These are phyloP conservation scores for Polygonum maritimum DNA, from an alignment of 148 eudicot species.

Conservation along the genomic window DNA sequence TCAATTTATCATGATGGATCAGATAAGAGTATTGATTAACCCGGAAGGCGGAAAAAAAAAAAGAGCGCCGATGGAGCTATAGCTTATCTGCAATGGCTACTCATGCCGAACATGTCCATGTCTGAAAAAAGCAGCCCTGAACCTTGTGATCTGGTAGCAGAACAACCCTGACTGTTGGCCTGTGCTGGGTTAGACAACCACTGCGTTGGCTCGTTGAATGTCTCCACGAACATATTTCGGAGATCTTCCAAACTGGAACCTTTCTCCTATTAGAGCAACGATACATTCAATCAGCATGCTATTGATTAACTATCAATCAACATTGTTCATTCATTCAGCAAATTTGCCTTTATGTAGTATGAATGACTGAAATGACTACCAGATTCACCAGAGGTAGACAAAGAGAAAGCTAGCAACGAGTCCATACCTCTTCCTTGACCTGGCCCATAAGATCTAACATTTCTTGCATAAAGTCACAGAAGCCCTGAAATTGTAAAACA, in stretches of 20 bases:
- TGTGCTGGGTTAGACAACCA: slow-evolving; percentile 16
- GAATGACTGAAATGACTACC: too few species aligned
- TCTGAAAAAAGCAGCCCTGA: slow-evolving; percentile 1
- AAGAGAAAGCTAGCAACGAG: too few species aligned
- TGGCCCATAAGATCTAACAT: slow-evolving; percentile 56
- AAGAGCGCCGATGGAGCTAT: background rate
- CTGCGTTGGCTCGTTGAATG: slow-evolving; percentile 33
- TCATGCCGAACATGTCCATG: slow-evolving; percentile 18
- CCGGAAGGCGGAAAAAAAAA: background rate
- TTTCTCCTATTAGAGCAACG: slow-evolving; percentile 32
- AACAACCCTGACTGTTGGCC: slow-evolving; percentile 13
- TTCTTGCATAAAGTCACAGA: slow-evolving; percentile 70
- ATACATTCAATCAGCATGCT: background rate
- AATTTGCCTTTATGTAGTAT: background rate
- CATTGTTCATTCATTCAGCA: background rate
- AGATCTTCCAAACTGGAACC: slow-evolving; percentile 50
- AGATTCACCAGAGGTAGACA: too few species aligned
- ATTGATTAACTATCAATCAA: background rate
- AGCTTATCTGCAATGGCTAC: slow-evolving; percentile 15
- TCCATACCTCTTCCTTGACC: slow-evolving; percentile 66
- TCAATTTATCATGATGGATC: background rate
- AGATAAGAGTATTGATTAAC: background rate
- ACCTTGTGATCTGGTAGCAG: background rate
- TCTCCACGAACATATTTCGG: slow-evolving; percentile 59
- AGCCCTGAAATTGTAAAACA: slow-evolving; percentile 34